These are phyloP conservation scores for Coix lacrymajobi DNA, from an alignment of 176 grass and related monocot species.

Conservation along the genomic window DNA sequence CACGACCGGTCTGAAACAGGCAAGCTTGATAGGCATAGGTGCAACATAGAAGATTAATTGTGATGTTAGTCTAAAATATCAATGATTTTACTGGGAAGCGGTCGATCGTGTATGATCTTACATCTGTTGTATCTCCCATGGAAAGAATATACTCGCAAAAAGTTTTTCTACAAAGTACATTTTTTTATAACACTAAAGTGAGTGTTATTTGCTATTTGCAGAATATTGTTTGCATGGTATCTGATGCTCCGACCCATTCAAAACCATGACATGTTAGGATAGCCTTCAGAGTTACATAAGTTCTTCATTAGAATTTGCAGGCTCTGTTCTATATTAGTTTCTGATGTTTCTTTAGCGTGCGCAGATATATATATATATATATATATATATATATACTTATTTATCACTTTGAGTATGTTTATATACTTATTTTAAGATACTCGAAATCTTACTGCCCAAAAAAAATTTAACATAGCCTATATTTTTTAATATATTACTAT, in stretches of 20 bases:
- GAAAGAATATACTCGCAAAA: constrained; percentile 16
- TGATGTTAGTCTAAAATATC: neutral
- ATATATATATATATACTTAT: too few relatives aligned
- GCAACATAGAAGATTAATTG: constrained; percentile 20
- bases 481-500: too few relatives aligned
- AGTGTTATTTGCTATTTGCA: neutral
- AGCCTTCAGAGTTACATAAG: neutral
- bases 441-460: too few relatives aligned
- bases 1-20: neutral
- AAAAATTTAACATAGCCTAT: too few relatives aligned
- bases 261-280: neutral
- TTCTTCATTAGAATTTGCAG: neutral
- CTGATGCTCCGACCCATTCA: neutral
- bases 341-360: neutral
- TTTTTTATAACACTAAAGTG: neutral
- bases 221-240: neutral
- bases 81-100: neutral
- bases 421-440: too few relatives aligned
- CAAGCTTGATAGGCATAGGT: neutral
- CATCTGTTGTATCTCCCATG: constrained; percentile 13
- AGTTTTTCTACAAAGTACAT: neutral
- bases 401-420: too few relatives aligned
- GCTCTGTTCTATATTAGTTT: neutral
- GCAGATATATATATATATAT: neutral
- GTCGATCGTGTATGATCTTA: neutral